These are phyloP conservation scores for Clavispora asparagi DNA, from an alignment of 805 yeast genomes.

Conservation along the genomic window DNA sequence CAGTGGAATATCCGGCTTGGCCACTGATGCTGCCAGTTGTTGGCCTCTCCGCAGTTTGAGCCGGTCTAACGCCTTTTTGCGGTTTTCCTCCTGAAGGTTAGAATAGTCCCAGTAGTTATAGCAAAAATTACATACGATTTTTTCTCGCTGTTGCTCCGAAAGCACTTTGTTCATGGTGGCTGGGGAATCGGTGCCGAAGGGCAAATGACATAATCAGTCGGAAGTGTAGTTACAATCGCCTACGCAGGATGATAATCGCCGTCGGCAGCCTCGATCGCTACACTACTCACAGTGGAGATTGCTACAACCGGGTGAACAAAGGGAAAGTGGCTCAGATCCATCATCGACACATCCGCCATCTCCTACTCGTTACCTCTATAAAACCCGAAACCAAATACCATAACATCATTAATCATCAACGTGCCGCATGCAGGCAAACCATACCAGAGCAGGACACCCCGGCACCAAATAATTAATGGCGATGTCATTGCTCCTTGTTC, in stretches of 20 bases:
- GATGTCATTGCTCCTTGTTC: constrained; percentile 21
- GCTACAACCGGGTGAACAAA: constrained; percentile 5
- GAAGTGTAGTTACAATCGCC: no score
- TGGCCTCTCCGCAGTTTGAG: constrained; percentile 39
- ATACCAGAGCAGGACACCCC: neutral
- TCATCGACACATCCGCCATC: neutral
- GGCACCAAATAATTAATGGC: neutral
- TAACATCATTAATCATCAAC: constrained; percentile 1
- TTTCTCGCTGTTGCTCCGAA: constrained; percentile 29
- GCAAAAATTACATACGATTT: constrained; percentile 29
- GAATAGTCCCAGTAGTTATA: neutral
- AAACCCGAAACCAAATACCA: constrained; percentile 2
- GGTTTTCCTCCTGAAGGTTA: constrained; percentile 51
- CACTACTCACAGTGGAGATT: neutral
- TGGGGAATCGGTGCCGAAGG: no score
- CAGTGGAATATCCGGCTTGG: constrained; percentile 6
- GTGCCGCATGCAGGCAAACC: neutral
- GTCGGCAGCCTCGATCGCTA: neutral
- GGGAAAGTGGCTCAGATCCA: neutral
- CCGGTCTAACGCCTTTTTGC: constrained; percentile 57
- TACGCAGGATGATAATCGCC: no score
- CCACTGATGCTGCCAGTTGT: neutral
- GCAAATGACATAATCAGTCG: no score
- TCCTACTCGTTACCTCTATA: constrained; percentile 1
- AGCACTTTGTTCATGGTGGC: constrained; percentile 8